A percentile compares a stretch with the other conserved stretches of the same genome.
phyloP scores from a whole-genome alignment of 495 filamentous ascomycete species.

The Baudoinia panamericana region DNA sequence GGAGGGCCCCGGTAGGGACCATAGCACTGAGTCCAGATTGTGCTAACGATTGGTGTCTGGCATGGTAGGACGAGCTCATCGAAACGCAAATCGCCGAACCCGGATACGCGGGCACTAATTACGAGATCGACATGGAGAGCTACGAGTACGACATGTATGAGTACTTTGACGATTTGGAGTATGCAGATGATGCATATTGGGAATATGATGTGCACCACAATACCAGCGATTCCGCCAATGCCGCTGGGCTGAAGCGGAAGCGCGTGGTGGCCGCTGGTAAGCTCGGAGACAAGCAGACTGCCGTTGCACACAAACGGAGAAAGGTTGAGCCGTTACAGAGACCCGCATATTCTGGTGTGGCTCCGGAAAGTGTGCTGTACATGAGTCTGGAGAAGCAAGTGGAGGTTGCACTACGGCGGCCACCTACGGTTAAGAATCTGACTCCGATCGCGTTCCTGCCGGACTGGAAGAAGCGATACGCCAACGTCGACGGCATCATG shows the following conservation, averaged over 20 bases:
- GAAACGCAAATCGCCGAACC: conserved; percentile 30
- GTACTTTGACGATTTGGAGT: conserved; percentile 30
- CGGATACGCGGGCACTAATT: conserved; percentile 16
- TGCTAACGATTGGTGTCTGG: not conserved
- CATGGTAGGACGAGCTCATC: conserved; percentile 29
- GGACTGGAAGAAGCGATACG: conserved; percentile 25
- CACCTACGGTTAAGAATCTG: not conserved
- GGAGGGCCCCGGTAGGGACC: too few species aligned
- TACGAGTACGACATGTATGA: conserved; percentile 18
- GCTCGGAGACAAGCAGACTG: too few species aligned
- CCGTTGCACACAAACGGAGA: conserved; percentile 8
- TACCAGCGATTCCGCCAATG: conserved; percentile 17
- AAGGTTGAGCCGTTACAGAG: not conserved
- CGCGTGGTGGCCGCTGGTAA: not conserved
- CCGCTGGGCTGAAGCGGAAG: conserved; percentile 12
- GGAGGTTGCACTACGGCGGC: not conserved
- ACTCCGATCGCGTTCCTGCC: conserved; percentile 21
- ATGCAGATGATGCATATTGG: conserved; percentile 27
- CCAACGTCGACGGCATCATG: conserved; percentile 2
- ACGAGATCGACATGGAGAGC: conserved; percentile 28
- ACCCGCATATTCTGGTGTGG: not conserved
- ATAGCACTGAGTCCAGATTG: too few species aligned
- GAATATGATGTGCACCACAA: conserved; percentile 16
- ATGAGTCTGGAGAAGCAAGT: conserved; percentile 1
- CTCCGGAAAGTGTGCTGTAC: not conserved